A percentile compares a stretch with the other conserved stretches of the same genome.
These are phyloP conservation scores for Trifolium dubium DNA, from an alignment of 306 rosid species.

Conservation along the genomic window DNA sequence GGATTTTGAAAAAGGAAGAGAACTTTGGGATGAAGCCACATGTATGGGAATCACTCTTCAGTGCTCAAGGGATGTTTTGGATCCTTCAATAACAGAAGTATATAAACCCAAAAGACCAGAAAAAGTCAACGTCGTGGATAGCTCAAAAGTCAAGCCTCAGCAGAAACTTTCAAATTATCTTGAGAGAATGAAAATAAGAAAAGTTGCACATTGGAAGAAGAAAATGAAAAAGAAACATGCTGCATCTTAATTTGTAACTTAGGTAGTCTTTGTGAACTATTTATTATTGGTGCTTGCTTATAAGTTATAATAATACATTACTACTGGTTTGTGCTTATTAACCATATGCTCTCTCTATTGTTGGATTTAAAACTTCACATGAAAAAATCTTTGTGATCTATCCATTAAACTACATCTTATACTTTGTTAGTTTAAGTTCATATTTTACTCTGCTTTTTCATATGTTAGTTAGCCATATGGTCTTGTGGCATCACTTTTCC, in stretches of 20 bases:
- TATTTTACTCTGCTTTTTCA: background rate
- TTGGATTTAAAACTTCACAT: constrained; percentile 14
- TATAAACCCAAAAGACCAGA: constrained; percentile 62
- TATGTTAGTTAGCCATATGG: constrained; percentile 13
- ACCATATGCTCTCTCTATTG: constrained; percentile 8
- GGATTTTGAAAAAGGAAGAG: constrained; percentile 70
- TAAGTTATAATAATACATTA: constrained; percentile 3
- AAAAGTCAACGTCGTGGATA: constrained; percentile 43
- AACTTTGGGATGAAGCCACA: constrained; percentile 81
- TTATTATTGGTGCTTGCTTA: constrained; percentile 23
- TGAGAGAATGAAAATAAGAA: constrained; percentile 46
- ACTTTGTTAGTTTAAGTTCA: constrained; percentile 15
- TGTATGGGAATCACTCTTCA: constrained; percentile 63
- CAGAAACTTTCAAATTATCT: constrained; percentile 39
- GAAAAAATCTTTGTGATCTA: constrained; percentile 10
- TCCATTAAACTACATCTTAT: constrained; percentile 17
- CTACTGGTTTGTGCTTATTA: background rate
- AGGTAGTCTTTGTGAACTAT: constrained; percentile 20
- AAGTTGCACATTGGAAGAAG: constrained; percentile 29
- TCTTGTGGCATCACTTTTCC: background rate
- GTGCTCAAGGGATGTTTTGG: constrained; percentile 68
- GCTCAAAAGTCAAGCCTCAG: constrained; percentile 42
- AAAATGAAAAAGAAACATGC: constrained; percentile 28
- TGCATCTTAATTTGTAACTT: constrained; percentile 32
- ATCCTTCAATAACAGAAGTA: constrained; percentile 77